Evolutionary conservation across 2,329 filamentous ascomycete species (phyloP).

Genomic region (Penicillium digitatum): DNA sequence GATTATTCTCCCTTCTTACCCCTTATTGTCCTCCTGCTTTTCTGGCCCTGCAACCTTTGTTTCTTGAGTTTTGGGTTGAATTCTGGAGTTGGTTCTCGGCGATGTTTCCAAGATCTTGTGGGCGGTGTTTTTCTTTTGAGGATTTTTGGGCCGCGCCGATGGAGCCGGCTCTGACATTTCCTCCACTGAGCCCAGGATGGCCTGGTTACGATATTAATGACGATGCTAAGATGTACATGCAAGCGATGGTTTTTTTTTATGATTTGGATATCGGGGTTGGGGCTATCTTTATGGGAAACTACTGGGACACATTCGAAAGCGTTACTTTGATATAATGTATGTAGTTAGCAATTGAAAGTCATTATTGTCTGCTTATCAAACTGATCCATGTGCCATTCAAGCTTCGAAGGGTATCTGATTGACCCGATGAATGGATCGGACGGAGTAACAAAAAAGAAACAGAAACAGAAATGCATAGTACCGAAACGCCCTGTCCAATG

Average conservation of each 20-base stretch:
- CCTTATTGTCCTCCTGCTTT: constrained; percentile 1
- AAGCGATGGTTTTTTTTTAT: constrained; percentile 34
- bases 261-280: constrained; percentile 26
- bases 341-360: constrained; percentile 19
- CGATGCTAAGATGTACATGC: constrained; percentile 41
- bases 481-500: constrained; percentile 14
- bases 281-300: constrained; percentile 16
- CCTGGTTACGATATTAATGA: constrained; percentile 39
- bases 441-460: background rate
- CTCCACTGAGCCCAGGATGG: constrained; percentile 29
- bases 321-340: constrained; percentile 18
- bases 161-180: constrained; percentile 26
- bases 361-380: constrained; percentile 14
- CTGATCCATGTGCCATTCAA: constrained; percentile 1
- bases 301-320: constrained; percentile 16
- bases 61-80: constrained; percentile 17
- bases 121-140: constrained; percentile 26
- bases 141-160: constrained; percentile 26
- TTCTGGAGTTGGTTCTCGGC: constrained; percentile 15
- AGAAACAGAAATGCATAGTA: constrained; percentile 2
- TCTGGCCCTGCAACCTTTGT: background rate
- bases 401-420: constrained; percentile 23
- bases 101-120: constrained; percentile 21
- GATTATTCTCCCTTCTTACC: background rate
- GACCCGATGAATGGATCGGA: constrained; percentile 3